These are phyloP conservation scores for Quercus phellos DNA, from an alignment of 331 rosid genomes.

Conservation along the genomic window DNA sequence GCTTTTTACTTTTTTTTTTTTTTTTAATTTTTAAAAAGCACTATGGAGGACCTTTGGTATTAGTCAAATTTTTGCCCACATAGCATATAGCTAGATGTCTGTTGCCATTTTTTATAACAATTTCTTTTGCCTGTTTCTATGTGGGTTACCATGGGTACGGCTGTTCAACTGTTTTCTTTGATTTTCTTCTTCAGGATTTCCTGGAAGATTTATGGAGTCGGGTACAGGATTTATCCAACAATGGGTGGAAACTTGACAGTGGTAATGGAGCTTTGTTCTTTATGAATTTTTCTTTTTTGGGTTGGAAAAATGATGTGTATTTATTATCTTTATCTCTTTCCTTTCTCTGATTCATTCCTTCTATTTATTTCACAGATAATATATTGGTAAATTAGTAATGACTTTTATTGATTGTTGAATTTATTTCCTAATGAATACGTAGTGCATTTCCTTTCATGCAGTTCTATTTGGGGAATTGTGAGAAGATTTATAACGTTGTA, in stretches of 20 bases:
- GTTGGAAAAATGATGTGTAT: not conserved
- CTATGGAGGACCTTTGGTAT: too few relatives aligned
- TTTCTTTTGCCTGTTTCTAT: not conserved
- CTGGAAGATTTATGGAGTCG: conserved; percentile 95
- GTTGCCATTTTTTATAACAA: not conserved
- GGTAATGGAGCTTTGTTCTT: conserved; percentile 39
- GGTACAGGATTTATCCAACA: conserved; percentile 56
- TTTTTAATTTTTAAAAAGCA: too few relatives aligned
- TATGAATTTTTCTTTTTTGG: conserved; percentile 7
- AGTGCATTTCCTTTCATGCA: not conserved
- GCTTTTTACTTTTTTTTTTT: too few relatives aligned
- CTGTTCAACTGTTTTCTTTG: not conserved
- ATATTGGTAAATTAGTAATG: not conserved
- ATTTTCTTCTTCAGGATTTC: conserved; percentile 61
- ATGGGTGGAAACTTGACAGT: conserved; percentile 96
- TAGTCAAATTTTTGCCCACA: too few relatives aligned
- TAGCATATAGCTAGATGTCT: too few relatives aligned
- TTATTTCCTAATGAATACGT: not conserved
- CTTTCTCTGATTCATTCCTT: not conserved
- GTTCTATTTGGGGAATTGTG: not conserved
- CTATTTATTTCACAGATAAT: not conserved
- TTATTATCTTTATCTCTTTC: conserved; percentile 2
- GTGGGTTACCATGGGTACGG: not conserved
- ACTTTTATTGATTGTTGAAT: not conserved
- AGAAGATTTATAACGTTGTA: not conserved